Conservation (phyloP, 1,284 basidiomycete species). For the Volvariella surrecta region DNA sequence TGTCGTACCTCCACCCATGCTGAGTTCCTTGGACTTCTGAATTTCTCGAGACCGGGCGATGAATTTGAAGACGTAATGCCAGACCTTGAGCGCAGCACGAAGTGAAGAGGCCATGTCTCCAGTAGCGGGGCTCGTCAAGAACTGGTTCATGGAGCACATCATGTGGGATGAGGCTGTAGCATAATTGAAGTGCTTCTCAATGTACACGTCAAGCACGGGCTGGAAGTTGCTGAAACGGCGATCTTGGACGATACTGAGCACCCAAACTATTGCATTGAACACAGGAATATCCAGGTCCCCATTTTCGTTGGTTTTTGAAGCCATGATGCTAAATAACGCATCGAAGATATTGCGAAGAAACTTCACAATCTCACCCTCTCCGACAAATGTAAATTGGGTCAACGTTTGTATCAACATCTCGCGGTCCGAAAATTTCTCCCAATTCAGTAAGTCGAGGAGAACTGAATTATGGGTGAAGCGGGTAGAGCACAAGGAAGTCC, state of each 20-base stretch:
- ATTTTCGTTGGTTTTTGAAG: slow-evolving; percentile 64
- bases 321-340: slow-evolving; percentile 85
- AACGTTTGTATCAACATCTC: slow-evolving; percentile 68
- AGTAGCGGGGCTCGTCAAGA: slow-evolving; percentile 69
- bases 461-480: slow-evolving; percentile 90
- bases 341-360: slow-evolving; percentile 92
- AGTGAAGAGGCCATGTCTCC: slow-evolving; percentile 72
- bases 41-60: slow-evolving; percentile 84
- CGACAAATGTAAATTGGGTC: slow-evolving; percentile 86
- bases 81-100: slow-evolving; percentile 89
- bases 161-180: slow-evolving; percentile 75
- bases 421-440: slow-evolving; percentile 67
- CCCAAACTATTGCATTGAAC: slow-evolving; percentile 86
- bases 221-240: slow-evolving; percentile 95
- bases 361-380: slow-evolving; percentile 91
- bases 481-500: slow-evolving; percentile 90
- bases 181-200: slow-evolving; percentile 82
- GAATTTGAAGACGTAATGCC: slow-evolving; percentile 95
- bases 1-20: slow-evolving; percentile 71
- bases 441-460: slow-evolving; percentile 76
- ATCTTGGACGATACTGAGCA: slow-evolving; percentile 88
- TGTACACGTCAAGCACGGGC: slow-evolving; percentile 89
- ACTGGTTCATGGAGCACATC: slow-evolving; percentile 79
- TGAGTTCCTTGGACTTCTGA: slow-evolving; percentile 74
- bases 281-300: slow-evolving; percentile 83